phyloP scores from a whole-genome alignment of 257 asterid genomes.

The Scutellaria minor region DNA sequence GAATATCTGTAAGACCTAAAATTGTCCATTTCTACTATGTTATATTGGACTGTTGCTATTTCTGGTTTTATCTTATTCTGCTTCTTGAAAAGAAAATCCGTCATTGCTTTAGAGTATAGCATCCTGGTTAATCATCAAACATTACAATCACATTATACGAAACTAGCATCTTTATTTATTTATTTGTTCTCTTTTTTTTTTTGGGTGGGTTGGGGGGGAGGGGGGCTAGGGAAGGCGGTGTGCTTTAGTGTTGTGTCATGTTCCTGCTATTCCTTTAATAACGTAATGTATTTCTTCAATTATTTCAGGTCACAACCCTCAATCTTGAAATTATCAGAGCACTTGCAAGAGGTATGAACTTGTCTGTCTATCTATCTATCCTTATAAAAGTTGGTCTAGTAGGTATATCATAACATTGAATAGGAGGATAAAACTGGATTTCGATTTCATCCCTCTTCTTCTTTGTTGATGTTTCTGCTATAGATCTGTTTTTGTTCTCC shows the following conservation, averaged over 20 bases:
- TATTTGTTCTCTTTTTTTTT: no score
- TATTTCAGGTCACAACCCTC: conserved; percentile 84
- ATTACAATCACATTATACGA: background rate
- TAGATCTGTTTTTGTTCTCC: no score
- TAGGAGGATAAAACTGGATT: no score
- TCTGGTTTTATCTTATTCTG: background rate
- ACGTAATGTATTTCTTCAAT: conserved; percentile 4
- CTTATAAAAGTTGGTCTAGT: background rate
- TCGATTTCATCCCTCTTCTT: background rate
- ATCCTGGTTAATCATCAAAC: background rate
- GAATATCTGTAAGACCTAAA: conserved; percentile 77
- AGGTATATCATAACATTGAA: no score
- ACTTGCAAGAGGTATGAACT: conserved; percentile 80
- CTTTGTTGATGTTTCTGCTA: no score
- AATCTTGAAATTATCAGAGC: conserved; percentile 91
- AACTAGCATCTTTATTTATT: no score
- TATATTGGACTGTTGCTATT: background rate
- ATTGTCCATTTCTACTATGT: conserved; percentile 20
- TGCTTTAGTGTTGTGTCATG: background rate
- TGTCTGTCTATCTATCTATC: conserved; percentile 17
- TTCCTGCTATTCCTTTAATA: background rate
- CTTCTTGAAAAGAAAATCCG: conserved; percentile 17
- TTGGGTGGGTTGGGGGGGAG: background rate
- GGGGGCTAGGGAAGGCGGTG: background rate
- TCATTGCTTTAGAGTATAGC: background rate